phyloP scores from a whole-genome alignment of 352 stramenopile genomes.

The Phytophthora cryptogea region DNA sequence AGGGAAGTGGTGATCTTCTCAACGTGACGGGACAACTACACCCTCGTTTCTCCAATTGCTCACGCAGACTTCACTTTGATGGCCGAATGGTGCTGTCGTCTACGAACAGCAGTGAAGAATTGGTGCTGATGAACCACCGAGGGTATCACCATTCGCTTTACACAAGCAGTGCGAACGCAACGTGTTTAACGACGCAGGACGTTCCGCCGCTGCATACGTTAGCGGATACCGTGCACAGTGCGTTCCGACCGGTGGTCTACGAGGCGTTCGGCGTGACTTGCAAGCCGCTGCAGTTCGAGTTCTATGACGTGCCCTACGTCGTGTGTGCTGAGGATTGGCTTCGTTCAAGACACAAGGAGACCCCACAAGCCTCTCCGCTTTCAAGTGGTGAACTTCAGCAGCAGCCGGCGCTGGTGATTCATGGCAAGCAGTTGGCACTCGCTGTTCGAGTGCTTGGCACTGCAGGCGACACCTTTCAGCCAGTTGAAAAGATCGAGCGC shows the following conservation, averaged over 20 bases:
- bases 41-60: slow-evolving; percentile 42
- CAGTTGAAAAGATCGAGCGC: slow-evolving; percentile 9
- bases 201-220: slow-evolving; percentile 51
- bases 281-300: slow-evolving; percentile 43
- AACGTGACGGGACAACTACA: slow-evolving; percentile 35
- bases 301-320: slow-evolving; percentile 36
- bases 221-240: slow-evolving; percentile 28
- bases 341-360: slow-evolving; percentile 12
- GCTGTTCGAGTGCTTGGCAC: slow-evolving; percentile 19
- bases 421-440: slow-evolving; percentile 28
- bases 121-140: slow-evolving; percentile 47
- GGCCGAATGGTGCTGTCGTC: slow-evolving; percentile 31
- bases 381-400: background rate
- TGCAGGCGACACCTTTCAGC: background rate
- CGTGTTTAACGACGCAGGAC: slow-evolving; percentile 39
- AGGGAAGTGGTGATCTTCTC: slow-evolving; percentile 2
- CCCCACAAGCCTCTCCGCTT: background rate
- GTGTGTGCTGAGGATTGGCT: slow-evolving; percentile 43
- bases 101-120: slow-evolving; percentile 29
- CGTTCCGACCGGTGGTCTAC: slow-evolving; percentile 36
- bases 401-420: slow-evolving; percentile 29
- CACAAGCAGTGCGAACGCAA: slow-evolving; percentile 17
- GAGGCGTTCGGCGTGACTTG: slow-evolving; percentile 36
- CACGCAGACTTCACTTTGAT: slow-evolving; percentile 46
- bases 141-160: slow-evolving; percentile 28